A percentile compares a stretch with the other conserved stretches of the same genome.
Conservation (phyloP, 2,329 filamentous ascomycete species). For the Trichoderma citrinoviride region DNA sequence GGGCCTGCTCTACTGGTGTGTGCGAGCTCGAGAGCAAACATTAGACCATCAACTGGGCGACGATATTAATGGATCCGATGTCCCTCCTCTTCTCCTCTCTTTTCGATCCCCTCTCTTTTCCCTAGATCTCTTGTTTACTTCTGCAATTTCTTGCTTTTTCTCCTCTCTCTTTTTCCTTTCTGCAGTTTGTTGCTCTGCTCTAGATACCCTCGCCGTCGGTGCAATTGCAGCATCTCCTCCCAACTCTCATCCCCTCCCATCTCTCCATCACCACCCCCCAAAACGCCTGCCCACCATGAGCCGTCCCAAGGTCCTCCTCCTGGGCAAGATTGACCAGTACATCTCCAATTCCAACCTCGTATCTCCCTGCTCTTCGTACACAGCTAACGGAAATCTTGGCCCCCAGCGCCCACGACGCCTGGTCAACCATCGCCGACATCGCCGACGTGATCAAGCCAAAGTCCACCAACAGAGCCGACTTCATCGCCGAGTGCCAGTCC, state of each 20-base stretch:
- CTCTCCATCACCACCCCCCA: not conserved
- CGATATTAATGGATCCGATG: too few species aligned
- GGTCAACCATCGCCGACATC: slow-evolving; percentile 58
- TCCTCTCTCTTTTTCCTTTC: not conserved
- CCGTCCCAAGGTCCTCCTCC: slow-evolving; percentile 39
- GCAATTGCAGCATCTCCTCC: slow-evolving; percentile 1
- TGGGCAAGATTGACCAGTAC: slow-evolving; percentile 42
- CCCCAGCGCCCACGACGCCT: slow-evolving; percentile 62
- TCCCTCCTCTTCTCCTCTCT: not conserved
- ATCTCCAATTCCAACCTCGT: not conserved
- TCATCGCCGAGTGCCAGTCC: slow-evolving; percentile 64
- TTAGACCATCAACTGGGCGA: too few species aligned
- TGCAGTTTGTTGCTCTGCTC: not conserved
- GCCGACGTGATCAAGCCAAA: slow-evolving; percentile 64
- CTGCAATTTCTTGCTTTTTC: not conserved
- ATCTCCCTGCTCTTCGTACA: not conserved
- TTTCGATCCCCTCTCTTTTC: not conserved
- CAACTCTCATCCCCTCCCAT: not conserved
- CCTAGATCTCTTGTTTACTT: not conserved
- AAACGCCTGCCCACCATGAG: slow-evolving; percentile 26
- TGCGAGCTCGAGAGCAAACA: not conserved
- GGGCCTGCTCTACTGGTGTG: too few species aligned
- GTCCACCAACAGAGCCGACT: slow-evolving; percentile 61
- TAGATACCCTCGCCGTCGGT: not conserved
- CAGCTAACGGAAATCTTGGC: not conserved